Percentiles rank a stretch among this genome's conserved stretches.
Evolutionary conservation across 305 asterid species (phyloP).

Genomic region (Ajuga reptans): DNA sequence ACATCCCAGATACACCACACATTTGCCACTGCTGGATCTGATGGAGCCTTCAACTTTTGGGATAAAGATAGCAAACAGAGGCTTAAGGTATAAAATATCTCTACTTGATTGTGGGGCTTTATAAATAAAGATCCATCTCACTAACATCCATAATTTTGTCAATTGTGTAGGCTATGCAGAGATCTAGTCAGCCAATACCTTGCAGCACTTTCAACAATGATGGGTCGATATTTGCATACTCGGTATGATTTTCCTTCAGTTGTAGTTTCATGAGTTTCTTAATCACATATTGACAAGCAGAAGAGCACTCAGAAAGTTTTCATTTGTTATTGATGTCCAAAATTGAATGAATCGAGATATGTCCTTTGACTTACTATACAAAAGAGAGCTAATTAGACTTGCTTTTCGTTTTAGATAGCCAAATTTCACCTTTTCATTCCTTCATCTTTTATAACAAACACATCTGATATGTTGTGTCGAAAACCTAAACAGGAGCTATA

Average conservation of each 20-base stretch:
- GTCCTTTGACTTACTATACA: neutral
- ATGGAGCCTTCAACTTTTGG: conserved; percentile 89
- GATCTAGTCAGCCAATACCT: conserved; percentile 78
- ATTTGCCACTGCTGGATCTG: conserved; percentile 89
- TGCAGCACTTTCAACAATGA: conserved; percentile 77
- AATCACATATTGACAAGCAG: neutral
- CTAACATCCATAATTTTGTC: conserved; percentile 9
- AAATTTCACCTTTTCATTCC: neutral
- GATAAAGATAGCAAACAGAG: conserved; percentile 96
- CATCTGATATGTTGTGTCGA: no score
- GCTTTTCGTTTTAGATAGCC: neutral
- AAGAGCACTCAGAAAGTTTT: neutral
- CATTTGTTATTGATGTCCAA: neutral
- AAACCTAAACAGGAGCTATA: neutral
- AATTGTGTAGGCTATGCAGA: conserved; percentile 58
- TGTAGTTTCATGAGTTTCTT: conserved; percentile 4
- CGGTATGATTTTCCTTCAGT: conserved; percentile 36
- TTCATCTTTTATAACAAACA: neutral
- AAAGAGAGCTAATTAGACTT: neutral
- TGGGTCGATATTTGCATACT: conserved; percentile 75
- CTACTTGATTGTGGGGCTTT: conserved; percentile 15
- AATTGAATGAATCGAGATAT: no score
- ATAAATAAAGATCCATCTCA: neutral
- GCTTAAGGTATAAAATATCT: conserved; percentile 53
- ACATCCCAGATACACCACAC: conserved; percentile 64